Base-by-base conservation (phyloP, 2,329 filamentous ascomycete species). In the Golovinomyces cichoracearum region DNA sequence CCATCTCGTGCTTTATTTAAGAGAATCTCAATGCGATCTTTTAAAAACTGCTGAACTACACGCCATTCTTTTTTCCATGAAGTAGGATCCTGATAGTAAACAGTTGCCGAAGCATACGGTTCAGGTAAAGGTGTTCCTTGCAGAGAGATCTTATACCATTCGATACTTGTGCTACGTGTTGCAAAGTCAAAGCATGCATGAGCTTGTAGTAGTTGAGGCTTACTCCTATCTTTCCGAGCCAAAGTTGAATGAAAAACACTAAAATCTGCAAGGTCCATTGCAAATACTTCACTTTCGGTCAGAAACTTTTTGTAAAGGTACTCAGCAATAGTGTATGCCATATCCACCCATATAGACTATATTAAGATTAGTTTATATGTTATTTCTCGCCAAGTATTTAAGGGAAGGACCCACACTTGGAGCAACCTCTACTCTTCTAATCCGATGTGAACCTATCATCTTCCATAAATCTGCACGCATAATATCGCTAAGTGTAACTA, bases 341-440 rank as follows among this genome's bases (percentile, higher is more conserved):
- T 73, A 53, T 77, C 73, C 5, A 69, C 72, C 53, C 76, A 75
- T n/a, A 78, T 56, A 1, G 64, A 64, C 44, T 58, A 65, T 65
- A 52, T 26, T 37, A 42, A 46, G 27, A 4, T 1, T n/a, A 19
- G 7, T 4, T 19, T 19, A 13, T 23, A n/a, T 15, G 26, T 15
- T 25, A 2, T n/a, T 25, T 42, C 19, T 12, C 3, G 35, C 7
- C n/a, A 23, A 21, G 4, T 12, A n/a, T 10, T 31, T 10, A 31
- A 9, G 10, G 13, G 44, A 57, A 7, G 55, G 35, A 59, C 64
- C 60, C 61, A 69, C 65, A 48, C 68, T 73, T 33, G 53, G 46
- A 19, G 47, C 50, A 15, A 53, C 50, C 17, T 47, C 52, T 19
- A 29, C 48, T 6, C 41, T 40, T 29, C 52, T 55, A 47, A 55